A percentile compares a stretch with the other conserved stretches of the same genome.
These are phyloP conservation scores for Cutaneotrichosporon spelunceum DNA, from an alignment of 1,284 basidiomycete genomes.

Conservation along the genomic window DNA sequence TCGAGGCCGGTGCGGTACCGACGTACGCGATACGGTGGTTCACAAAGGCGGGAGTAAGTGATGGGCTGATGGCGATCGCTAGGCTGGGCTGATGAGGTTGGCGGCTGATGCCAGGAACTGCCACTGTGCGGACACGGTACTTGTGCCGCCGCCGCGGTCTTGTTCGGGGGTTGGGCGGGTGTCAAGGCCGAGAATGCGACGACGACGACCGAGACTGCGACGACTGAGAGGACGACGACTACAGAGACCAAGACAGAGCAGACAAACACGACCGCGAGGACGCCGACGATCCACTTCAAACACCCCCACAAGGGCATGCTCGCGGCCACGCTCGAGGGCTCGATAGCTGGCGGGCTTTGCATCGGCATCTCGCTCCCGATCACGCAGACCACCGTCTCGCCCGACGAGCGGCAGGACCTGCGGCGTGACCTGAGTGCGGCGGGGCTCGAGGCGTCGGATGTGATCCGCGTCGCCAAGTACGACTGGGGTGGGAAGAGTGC, in stretches of 20 bases:
- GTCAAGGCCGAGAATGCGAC: too few relatives aligned
- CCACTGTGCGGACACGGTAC: conserved; percentile 42
- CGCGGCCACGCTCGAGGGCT: conserved; percentile 15
- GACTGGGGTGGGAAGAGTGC: conserved; percentile 10
- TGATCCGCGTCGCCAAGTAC: conserved; percentile 13
- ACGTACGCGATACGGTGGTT: conserved; percentile 32
- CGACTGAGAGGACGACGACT: too few relatives aligned
- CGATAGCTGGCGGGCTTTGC: neutral
- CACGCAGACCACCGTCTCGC: conserved; percentile 1
- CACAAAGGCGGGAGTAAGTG: conserved; percentile 33
- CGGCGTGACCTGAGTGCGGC: neutral
- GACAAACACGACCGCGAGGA: too few relatives aligned
- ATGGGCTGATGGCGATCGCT: too few relatives aligned
- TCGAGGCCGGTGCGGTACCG: conserved; percentile 21
- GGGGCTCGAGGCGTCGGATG: conserved; percentile 1
- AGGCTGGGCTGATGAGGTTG: too few relatives aligned
- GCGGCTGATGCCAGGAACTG: conserved; percentile 31
- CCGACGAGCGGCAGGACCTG: conserved; percentile 4
- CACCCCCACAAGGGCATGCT: conserved; percentile 29
- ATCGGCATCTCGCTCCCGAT: conserved; percentile 12
- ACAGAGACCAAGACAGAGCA: too few relatives aligned
- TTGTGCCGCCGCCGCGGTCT: conserved; percentile 27
- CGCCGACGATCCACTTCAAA: conserved; percentile 25
- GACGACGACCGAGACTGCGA: too few relatives aligned
- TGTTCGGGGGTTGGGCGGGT: too few relatives aligned